phyloP scores from a whole-genome alignment of 495 filamentous ascomycete genomes.

The Elaphomyces granulatus region DNA sequence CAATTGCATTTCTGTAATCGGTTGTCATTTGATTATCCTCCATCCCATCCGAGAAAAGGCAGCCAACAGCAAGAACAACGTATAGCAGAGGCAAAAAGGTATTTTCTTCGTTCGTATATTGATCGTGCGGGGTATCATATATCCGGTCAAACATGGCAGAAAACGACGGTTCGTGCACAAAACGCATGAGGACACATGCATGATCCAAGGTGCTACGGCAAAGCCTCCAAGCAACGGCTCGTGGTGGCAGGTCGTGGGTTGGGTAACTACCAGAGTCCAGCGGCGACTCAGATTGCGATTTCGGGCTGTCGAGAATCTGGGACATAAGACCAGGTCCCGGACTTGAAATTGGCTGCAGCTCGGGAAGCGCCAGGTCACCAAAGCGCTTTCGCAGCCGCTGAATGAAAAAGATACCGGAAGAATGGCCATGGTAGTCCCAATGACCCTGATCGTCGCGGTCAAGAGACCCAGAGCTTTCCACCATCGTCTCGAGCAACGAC shows the following conservation, averaged over 20 bases:
- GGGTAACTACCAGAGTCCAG: slow-evolving; percentile 31
- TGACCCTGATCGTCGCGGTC: slow-evolving; percentile 85
- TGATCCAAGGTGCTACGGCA: slow-evolving; percentile 70
- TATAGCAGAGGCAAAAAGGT: slow-evolving; percentile 75
- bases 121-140: slow-evolving; percentile 56
- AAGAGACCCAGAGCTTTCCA: slow-evolving; percentile 73
- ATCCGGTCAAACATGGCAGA: slow-evolving; percentile 62
- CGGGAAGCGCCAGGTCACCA: slow-evolving; percentile 41
- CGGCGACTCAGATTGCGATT: slow-evolving; percentile 46
- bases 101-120: slow-evolving; percentile 60
- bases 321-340: slow-evolving; percentile 19
- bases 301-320: slow-evolving; percentile 58
- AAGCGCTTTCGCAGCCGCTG: slow-evolving; percentile 75
- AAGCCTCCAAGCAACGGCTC: slow-evolving; percentile 48
- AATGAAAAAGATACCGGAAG: slow-evolving; percentile 80
- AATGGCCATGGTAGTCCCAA: slow-evolving; percentile 91
- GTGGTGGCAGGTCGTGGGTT: slow-evolving; percentile 55
- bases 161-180: slow-evolving; percentile 83
- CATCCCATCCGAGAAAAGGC: slow-evolving; percentile 53
- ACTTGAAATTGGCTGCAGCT: slow-evolving; percentile 14
- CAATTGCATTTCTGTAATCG: slow-evolving; percentile 58
- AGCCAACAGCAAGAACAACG: slow-evolving; percentile 70
- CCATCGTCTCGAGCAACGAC: slow-evolving; percentile 83
- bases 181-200: slow-evolving; percentile 67
- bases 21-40: slow-evolving; percentile 31